Evolutionary conservation across 495 filamentous ascomycete species (phyloP), one percentile per base, ranked within the genome.

Genomic region (Penicillium desertorum): DNA sequence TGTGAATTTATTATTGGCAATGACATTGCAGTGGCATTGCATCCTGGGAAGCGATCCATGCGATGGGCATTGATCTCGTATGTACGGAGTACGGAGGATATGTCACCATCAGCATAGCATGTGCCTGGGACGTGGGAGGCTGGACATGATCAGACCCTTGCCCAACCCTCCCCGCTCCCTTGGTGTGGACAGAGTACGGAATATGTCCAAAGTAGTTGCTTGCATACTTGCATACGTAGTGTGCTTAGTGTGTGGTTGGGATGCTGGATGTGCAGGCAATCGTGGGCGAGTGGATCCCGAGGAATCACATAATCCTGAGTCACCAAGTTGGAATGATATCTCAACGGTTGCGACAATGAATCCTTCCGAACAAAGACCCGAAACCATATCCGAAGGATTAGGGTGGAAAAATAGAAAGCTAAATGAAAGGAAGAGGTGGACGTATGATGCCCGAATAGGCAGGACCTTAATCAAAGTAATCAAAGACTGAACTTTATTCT

Each of bases 361-460:
- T 27, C 29, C 36, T 39, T 39, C 16, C 36, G 3, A n/a, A n/a
- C 16, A 39, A 25, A 47, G 25, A 47, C 20, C 22, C 22, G 49
- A 42, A 51, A 36, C 49, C 22, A 36, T 14, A 37, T 3, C 29
- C 19, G n/a, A 46, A n/a, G 22, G 23, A 20, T 17, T 1, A 34
- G 43, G 19, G 29, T 36, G 11, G 14, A 20, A 20, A 32, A 8
- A 36, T 2, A 34, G 29, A n/a, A 51, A 27, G 46, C 16, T n/a
- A 16, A 50, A 50, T 52, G 25, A 27, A 52, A 29, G 51, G 51
- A 53, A 53, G 43, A 37, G 32, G 42, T 16, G 30, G 42, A 44
- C 29, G 37, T 20, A 32, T 20, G 36, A 17, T 4, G 32, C 53
- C 53, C 16, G n/a, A 55, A 27, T 46, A 55, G 53, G 53, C 32